phyloP scores from a whole-genome alignment of 192 early-diverging fungal genomes.

The Rhizoclosmatium globosum region DNA sequence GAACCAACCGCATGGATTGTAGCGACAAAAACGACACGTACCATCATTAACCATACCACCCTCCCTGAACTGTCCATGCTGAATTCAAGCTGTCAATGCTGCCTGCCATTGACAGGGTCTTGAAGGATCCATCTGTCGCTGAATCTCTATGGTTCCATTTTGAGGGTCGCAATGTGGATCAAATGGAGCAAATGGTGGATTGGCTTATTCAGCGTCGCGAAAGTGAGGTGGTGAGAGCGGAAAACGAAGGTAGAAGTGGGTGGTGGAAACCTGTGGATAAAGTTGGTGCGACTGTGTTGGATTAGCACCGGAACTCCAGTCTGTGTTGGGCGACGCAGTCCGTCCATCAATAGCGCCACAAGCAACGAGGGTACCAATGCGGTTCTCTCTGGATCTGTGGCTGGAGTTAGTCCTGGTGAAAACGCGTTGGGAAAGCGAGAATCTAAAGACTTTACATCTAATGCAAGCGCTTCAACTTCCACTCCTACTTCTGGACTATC shows the following conservation, averaged over 20 bases:
- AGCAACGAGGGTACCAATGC: constrained; percentile 37
- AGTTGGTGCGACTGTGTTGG: neutral
- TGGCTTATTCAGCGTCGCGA: constrained; percentile 56
- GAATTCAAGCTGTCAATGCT: constrained; percentile 65
- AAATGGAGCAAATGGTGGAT: constrained; percentile 62
- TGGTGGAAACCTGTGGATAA: neutral
- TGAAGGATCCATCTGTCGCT: neutral
- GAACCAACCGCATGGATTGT: constrained; percentile 69
- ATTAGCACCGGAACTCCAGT: neutral
- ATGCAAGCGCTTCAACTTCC: neutral
- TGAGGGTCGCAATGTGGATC: constrained; percentile 66
- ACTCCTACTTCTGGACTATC: neutral
- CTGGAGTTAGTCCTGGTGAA: constrained; percentile 3
- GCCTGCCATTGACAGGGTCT: constrained; percentile 48
- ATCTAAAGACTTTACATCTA: neutral
- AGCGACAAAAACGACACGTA: constrained; percentile 62
- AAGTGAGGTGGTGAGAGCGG: neutral
- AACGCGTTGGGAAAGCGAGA: constrained; percentile 18
- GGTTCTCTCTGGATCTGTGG: neutral
- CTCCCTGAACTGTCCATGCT: constrained; percentile 64
- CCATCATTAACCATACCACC: constrained; percentile 70
- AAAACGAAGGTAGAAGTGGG: neutral
- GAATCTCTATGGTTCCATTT: constrained; percentile 68
- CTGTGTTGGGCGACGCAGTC: neutral
- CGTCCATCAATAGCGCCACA: neutral